Percentiles rank a stretch among this genome's conserved stretches.
These are phyloP conservation scores for Tolypocladium nubicola DNA, from an alignment of 2,329 filamentous ascomycete genomes.

Conservation along the genomic window DNA sequence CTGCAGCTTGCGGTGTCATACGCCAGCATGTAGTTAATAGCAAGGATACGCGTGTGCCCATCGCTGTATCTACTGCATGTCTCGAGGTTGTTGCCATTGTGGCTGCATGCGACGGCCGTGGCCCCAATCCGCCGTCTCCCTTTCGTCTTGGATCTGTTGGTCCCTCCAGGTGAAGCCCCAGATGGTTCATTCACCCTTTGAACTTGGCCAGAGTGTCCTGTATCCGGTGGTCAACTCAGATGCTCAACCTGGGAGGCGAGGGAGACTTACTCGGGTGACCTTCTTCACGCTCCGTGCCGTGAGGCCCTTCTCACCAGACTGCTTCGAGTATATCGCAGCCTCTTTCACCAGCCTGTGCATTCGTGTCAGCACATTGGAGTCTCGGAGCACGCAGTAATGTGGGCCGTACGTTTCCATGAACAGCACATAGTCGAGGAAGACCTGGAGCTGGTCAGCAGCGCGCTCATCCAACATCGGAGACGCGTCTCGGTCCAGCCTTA, in stretches of 20 bases:
- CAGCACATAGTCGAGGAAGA: slow-evolving; percentile 74
- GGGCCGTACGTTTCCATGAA: slow-evolving; percentile 57
- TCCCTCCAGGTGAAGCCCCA: neutral
- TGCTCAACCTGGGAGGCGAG: neutral
- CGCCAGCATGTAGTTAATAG: neutral
- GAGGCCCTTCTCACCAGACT: slow-evolving; percentile 60
- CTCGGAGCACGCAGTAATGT: neutral
- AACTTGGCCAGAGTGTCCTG: slow-evolving; percentile 59
- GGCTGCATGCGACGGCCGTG: neutral
- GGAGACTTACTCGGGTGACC: slow-evolving; percentile 53
- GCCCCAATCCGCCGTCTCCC: neutral
- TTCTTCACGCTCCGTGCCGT: slow-evolving; percentile 69
- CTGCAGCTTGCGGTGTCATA: no score
- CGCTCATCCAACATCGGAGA: slow-evolving; percentile 7
- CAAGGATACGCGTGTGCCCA: neutral
- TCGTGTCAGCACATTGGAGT: neutral
- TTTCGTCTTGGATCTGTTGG: neutral
- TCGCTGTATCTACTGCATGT: neutral
- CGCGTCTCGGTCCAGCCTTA: slow-evolving; percentile 27
- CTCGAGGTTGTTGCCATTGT: neutral
- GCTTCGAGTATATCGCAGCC: slow-evolving; percentile 65
- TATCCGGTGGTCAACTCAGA: neutral
- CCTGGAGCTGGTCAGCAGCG: slow-evolving; percentile 37
- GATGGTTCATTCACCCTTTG: slow-evolving; percentile 40
- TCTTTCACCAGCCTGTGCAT: slow-evolving; percentile 61